Evolutionary conservation across 1,284 basidiomycete species (phyloP).

Genomic region (Rhodotorula sp.): DNA sequence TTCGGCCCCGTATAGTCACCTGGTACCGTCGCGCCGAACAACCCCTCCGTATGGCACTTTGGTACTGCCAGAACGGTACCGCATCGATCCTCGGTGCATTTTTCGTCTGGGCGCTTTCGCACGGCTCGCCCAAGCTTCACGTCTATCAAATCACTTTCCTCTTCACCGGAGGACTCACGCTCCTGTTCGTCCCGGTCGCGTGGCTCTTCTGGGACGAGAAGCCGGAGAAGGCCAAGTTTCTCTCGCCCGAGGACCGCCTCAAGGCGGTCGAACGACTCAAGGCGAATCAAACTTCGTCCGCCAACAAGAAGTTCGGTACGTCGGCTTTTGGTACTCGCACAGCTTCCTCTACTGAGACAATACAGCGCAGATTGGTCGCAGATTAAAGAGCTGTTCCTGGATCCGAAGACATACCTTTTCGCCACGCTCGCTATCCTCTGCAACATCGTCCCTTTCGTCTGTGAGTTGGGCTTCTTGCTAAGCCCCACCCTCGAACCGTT

Average conservation of each 20-base stretch:
- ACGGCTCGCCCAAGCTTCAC: constrained; percentile 39
- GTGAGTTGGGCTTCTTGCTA: not conserved
- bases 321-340: not conserved
- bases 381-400: constrained; percentile 48
- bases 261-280: constrained; percentile 52
- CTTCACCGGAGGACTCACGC: constrained; percentile 48
- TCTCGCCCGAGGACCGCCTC: constrained; percentile 48
- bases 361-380: constrained; percentile 45
- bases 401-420: constrained; percentile 50
- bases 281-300: constrained; percentile 51
- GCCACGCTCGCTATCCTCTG: constrained; percentile 41
- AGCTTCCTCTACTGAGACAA: not conserved
- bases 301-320: constrained; percentile 11
- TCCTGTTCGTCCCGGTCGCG: constrained; percentile 48
- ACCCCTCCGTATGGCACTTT: constrained; percentile 35
- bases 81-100: constrained; percentile 33
- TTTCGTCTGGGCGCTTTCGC: constrained; percentile 22
- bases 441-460: constrained; percentile 29
- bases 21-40: constrained; percentile 40
- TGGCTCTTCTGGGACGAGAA: constrained; percentile 44
- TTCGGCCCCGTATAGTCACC: not conserved
- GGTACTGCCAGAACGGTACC: constrained; percentile 26
- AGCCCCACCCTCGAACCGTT: too few species aligned
- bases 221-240: constrained; percentile 49
- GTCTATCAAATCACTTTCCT: constrained; percentile 52